phyloP scores from a whole-genome alignment of 768 basidiomycete genomes.

The Leccinum uliginosum region DNA sequence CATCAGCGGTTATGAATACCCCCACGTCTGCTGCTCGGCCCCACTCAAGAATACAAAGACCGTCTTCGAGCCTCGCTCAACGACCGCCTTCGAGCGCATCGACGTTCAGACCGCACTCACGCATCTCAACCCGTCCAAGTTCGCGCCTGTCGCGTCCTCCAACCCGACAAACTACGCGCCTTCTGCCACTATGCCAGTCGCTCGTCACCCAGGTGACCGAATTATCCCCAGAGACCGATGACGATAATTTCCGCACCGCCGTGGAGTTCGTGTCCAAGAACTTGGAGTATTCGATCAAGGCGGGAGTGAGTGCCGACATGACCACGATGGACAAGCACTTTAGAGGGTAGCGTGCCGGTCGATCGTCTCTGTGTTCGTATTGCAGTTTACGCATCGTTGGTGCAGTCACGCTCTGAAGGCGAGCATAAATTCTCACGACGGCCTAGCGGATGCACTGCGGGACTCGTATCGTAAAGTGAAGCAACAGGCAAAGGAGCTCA shows the following conservation, averaged over 20 bases:
- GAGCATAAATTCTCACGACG: conserved; percentile 60
- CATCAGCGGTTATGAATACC: conserved; percentile 16
- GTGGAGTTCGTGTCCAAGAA: conserved; percentile 57
- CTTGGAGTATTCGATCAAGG: conserved; percentile 56
- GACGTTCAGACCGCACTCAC: conserved; percentile 33
- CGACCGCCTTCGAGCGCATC: conserved; percentile 41
- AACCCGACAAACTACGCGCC: conserved; percentile 45
- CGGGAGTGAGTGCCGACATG: conserved; percentile 55
- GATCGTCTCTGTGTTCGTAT: conserved; percentile 1
- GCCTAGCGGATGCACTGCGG: conserved; percentile 56
- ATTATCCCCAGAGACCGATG: conserved; percentile 40
- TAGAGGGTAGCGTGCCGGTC: conserved; percentile 41
- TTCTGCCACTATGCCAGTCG: conserved; percentile 50
- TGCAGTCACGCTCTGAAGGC: conserved; percentile 62
- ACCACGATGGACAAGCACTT: conserved; percentile 47
- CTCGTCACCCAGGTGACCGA: conserved; percentile 55
- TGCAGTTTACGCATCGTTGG: conserved; percentile 11
- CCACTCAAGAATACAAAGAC: conserved; percentile 23
- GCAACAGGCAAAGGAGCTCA: conserved; percentile 41
- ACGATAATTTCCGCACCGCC: conserved; percentile 41
- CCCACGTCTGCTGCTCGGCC: conserved; percentile 18
- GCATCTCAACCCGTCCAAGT: conserved; percentile 33
- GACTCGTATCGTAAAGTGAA: conserved; percentile 51
- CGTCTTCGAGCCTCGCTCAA: conserved; percentile 36
- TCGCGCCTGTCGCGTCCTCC: conserved; percentile 50